A percentile compares a stretch with the other conserved stretches of the same genome.
Evolutionary conservation across 768 basidiomycete genomes (phyloP).

Genomic region (Macrocybe gigantea): DNA sequence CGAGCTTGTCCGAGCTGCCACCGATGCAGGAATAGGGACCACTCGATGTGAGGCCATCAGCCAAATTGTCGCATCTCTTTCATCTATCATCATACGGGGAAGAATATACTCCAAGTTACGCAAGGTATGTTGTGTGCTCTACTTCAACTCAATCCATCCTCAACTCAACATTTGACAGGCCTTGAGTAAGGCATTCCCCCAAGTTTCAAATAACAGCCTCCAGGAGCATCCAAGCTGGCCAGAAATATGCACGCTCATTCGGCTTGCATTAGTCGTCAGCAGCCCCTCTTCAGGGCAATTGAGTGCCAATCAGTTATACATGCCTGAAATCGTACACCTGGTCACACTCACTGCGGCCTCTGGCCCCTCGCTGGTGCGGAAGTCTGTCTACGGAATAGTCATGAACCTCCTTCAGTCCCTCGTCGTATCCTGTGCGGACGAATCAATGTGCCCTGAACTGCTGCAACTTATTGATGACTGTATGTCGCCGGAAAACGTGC

Average conservation of each 20-base stretch:
- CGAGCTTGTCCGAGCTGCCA: slow-evolving; percentile 74
- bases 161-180: slow-evolving; percentile 33
- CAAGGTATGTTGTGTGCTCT: slow-evolving; percentile 39
- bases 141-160: background rate
- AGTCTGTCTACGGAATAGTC: slow-evolving; percentile 75
- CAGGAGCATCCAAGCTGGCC: slow-evolving; percentile 70
- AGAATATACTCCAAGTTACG: slow-evolving; percentile 74
- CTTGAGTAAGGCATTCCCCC: slow-evolving; percentile 60
- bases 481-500: slow-evolving; percentile 49
- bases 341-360: slow-evolving; percentile 73
- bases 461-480: slow-evolving; percentile 58
- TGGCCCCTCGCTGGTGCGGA: slow-evolving; percentile 69
- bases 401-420: slow-evolving; percentile 80
- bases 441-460: slow-evolving; percentile 55
- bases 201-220: slow-evolving; percentile 55
- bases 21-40: slow-evolving; percentile 79
- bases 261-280: slow-evolving; percentile 68
- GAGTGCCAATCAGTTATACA: slow-evolving; percentile 66
- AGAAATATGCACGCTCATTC: slow-evolving; percentile 75
- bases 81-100: slow-evolving; percentile 74
- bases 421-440: slow-evolving; percentile 53
- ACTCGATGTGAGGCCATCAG: slow-evolving; percentile 70
- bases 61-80: slow-evolving; percentile 65
- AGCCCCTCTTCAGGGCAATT: slow-evolving; percentile 54
- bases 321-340: slow-evolving; percentile 79